Base-by-base conservation (phyloP, 2,329 filamentous ascomycete species). In the Penicillium sp. region DNA sequence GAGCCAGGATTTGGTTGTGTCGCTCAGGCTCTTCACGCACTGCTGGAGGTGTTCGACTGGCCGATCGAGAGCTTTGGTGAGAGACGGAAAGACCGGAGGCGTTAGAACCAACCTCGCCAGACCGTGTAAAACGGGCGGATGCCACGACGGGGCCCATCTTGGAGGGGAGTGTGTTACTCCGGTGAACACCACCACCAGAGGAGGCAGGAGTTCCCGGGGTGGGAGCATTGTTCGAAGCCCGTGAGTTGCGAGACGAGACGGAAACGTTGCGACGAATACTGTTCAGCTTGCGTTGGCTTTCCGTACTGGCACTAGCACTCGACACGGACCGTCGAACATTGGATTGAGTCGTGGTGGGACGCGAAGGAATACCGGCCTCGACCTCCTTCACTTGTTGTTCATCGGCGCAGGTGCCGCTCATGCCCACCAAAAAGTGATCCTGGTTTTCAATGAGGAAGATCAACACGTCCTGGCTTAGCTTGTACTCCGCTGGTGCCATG, bases 401-500 rank as follows among this genome's bases (percentile, higher is more conserved):
- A 66, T 96, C 91, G n/a, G 91, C 88, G n/a, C 84, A 91, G n/a
- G 91, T 96, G 39, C 93, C 93, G 66, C 90, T 89, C 93, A 98
- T 98, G 47, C 93, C 93, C 57, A 98, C 95, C 57, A 98, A 76
- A 77, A 98, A 98, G 70, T 95, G 89, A 65, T 98, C 93, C 69
- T 98, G 93, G 63, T 98, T 95, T 66, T 97, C 91, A 58, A 98
- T 98, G 60, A 98, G 75, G 70, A 98, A 98, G 44, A 98, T 95
- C 56, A 98, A 80, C 18, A 98, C 92, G 63, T 93, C 92, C 77
- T 98, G 93, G 66, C 95, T 97, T 5, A 98, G 77, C 28, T 89
- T 85, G 68, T 98, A 98, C 66, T 97, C 92, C 49, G 88, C 82
- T 0, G 93, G 93, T 0, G 89, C 86, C 92, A 98, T 97, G 64